Conservation (phyloP, 2,329 filamentous ascomycete genomes). For the Ramularia endophylla region DNA sequence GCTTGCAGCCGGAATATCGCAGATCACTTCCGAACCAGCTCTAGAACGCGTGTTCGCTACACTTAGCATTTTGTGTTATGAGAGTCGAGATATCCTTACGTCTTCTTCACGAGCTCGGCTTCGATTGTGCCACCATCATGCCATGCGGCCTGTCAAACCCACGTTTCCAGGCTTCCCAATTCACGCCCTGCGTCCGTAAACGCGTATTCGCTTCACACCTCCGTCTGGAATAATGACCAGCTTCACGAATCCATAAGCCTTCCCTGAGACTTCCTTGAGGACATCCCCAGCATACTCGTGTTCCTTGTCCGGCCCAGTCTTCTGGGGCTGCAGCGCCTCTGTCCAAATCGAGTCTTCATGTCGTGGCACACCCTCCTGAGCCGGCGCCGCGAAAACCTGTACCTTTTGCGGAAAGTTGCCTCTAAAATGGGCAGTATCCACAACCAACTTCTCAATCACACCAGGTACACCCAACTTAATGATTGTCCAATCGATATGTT, state of each 20-base stretch:
- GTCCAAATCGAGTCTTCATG: slow-evolving; percentile 57
- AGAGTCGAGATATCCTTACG: too few species aligned
- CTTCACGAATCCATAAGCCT: slow-evolving; percentile 74
- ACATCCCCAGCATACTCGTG: slow-evolving; percentile 52
- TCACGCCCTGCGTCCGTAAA: slow-evolving; percentile 54
- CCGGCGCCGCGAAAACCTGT: slow-evolving; percentile 57
- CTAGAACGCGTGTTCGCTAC: too few species aligned
- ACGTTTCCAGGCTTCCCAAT: not conserved
- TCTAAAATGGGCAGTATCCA: slow-evolving; percentile 77
- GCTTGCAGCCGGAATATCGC: too few species aligned
- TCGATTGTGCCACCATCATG: too few species aligned
- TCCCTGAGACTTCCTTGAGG: slow-evolving; percentile 46
- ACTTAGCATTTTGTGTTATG: too few species aligned
- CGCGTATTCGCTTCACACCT: slow-evolving; percentile 79
- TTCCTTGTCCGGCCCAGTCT: slow-evolving; percentile 66
- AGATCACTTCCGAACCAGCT: too few species aligned
- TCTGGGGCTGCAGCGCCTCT: slow-evolving; percentile 60
- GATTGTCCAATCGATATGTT: slow-evolving; percentile 77
- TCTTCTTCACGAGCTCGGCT: too few species aligned
- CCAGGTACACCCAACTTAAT: slow-evolving; percentile 64
- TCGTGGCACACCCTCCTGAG: slow-evolving; percentile 49
- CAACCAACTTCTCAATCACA: slow-evolving; percentile 59
- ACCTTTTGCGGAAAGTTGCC: slow-evolving; percentile 79
- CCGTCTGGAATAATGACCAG: slow-evolving; percentile 90
- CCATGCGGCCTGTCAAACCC: too few species aligned